These are phyloP conservation scores for Oryza glumipatula DNA, from an alignment of 176 grass and related monocot species.

Conservation along the genomic window DNA sequence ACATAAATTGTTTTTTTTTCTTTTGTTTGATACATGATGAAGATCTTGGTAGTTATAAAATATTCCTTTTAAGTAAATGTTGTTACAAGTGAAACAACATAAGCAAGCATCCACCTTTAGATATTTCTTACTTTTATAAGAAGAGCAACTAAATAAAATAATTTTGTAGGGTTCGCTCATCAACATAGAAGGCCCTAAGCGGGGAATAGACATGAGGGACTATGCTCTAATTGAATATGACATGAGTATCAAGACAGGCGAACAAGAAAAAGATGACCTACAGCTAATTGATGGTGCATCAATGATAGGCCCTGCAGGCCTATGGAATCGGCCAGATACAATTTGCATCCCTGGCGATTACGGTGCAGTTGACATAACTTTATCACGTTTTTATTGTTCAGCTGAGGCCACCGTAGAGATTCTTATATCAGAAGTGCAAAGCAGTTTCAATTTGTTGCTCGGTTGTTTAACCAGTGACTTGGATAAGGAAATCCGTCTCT, in stretches of 20 bases:
- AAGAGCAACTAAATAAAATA: no score
- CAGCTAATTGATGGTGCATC: background rate
- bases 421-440: background rate
- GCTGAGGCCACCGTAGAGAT: slow-evolving; percentile 14
- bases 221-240: slow-evolving; percentile 18
- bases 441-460: background rate
- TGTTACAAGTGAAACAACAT: no score
- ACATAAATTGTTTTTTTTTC: no score
- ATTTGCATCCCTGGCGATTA: background rate
- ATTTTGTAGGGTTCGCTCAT: no score
- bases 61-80: no score
- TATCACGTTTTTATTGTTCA: background rate
- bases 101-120: no score
- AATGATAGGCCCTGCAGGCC: background rate
- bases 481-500: slow-evolving; percentile 15
- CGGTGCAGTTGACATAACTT: background rate
- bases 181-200: no score
- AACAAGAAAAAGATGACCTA: background rate
- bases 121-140: no score
- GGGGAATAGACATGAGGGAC: no score
- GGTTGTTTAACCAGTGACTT: slow-evolving; percentile 16
- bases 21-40: no score
- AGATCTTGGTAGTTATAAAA: no score
- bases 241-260: no score
- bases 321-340: background rate